Conservation (phyloP, 306 rosid species). For the Oxytropis ochrocephala region DNA sequence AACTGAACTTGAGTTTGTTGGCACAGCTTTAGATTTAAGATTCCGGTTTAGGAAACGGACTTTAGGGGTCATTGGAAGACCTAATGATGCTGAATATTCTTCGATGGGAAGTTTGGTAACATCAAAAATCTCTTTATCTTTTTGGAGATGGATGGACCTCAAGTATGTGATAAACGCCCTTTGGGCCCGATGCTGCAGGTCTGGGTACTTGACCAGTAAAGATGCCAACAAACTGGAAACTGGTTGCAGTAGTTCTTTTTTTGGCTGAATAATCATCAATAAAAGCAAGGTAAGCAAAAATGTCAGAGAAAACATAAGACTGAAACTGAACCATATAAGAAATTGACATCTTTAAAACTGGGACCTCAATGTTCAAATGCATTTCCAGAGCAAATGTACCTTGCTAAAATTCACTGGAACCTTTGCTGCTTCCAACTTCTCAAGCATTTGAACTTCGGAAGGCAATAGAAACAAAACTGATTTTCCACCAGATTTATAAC, state of each 20-base stretch:
- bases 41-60: conserved; percentile 61
- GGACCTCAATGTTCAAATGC: neutral
- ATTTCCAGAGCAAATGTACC: conserved; percentile 38
- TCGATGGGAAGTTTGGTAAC: conserved; percentile 64
- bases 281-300: conserved; percentile 23
- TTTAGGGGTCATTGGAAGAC: conserved; percentile 82
- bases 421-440: conserved; percentile 58
- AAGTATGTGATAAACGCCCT: conserved; percentile 74
- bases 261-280: conserved; percentile 57
- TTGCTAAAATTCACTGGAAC: conserved; percentile 61
- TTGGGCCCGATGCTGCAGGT: conserved; percentile 60
- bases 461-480: conserved; percentile 78
- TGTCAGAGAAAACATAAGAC: neutral
- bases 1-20: conserved; percentile 21
- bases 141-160: conserved; percentile 62
- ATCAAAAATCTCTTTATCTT: conserved; percentile 87
- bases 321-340: neutral
- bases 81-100: conserved; percentile 72
- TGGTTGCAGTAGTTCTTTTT: conserved; percentile 51
- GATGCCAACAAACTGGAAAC: conserved; percentile 69
- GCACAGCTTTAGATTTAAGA: conserved; percentile 34
- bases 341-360: conserved; percentile 5
- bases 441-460: conserved; percentile 77
- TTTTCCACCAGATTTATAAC: conserved; percentile 65
- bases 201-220: conserved; percentile 73